Conservation (phyloP, 768 basidiomycete genomes). For the Tulasnella sp. region DNA sequence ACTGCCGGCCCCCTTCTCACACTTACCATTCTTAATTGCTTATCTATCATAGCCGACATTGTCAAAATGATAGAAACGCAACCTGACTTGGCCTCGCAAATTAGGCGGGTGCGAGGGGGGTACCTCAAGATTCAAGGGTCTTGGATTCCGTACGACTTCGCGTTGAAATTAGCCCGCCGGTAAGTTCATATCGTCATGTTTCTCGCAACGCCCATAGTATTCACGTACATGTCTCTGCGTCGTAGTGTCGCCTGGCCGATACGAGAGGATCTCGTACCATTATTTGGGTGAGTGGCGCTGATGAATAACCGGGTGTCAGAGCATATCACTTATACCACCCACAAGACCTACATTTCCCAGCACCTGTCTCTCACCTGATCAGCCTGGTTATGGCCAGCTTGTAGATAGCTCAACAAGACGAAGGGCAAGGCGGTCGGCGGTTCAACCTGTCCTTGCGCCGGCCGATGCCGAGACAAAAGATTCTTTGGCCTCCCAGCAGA, state of each 20-base stretch:
- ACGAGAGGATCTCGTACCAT: slow-evolving; percentile 70
- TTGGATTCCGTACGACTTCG: slow-evolving; percentile 80
- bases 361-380: slow-evolving; percentile 73
- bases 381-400: slow-evolving; percentile 77
- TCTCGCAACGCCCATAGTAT: not conserved
- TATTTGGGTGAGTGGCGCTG: slow-evolving; percentile 69
- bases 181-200: slow-evolving; percentile 27
- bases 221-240: slow-evolving; percentile 7
- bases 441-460: not conserved
- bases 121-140: slow-evolving; percentile 77
- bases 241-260: slow-evolving; percentile 80
- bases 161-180: slow-evolving; percentile 67
- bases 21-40: not conserved
- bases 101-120: slow-evolving; percentile 74
- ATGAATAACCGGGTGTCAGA: too few relatives aligned
- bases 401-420: slow-evolving; percentile 27
- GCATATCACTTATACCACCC: not conserved
- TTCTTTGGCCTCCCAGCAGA: too few relatives aligned
- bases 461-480: too few relatives aligned
- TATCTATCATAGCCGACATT: slow-evolving; percentile 55
- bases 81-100: slow-evolving; percentile 68
- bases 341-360: slow-evolving; percentile 67
- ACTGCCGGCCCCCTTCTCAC: slow-evolving; percentile 1
- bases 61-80: slow-evolving; percentile 88
- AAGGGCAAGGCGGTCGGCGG: slow-evolving; percentile 5